Evolutionary conservation across 2,329 filamentous ascomycete species (phyloP).

Genomic region (Peltaster fructicola): DNA sequence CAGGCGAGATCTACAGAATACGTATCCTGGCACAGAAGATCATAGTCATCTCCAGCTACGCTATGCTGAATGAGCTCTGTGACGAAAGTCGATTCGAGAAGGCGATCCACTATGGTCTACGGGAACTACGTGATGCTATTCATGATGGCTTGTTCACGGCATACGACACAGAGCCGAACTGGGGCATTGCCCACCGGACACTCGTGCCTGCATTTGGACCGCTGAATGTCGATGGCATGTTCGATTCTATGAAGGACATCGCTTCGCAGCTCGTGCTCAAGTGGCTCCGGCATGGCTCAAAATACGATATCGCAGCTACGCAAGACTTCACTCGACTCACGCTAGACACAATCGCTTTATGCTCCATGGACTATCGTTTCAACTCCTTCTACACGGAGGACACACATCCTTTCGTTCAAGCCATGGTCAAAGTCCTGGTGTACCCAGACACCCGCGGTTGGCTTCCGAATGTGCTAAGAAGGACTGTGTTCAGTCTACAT

Average conservation of each 20-base stretch:
- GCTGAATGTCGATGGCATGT: conserved; percentile 50
- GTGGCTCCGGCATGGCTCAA: conserved; percentile 31
- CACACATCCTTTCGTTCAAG: conserved; percentile 50
- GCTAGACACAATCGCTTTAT: conserved; percentile 54
- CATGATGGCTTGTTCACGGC: conserved; percentile 52
- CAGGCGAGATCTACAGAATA: conserved; percentile 10
- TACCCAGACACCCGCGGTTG: too few relatives aligned
- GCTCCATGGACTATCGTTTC: conserved; percentile 55
- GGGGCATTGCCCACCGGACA: conserved; percentile 29
- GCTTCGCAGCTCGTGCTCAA: conserved; percentile 17
- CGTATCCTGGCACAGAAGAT: conserved; percentile 6
- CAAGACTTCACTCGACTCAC: conserved; percentile 58
- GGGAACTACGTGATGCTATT: conserved; percentile 40
- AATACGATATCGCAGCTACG: conserved; percentile 38
- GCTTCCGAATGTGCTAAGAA: too few relatives aligned
- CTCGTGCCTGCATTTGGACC: conserved; percentile 55
- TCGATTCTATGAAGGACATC: conserved; percentile 16
- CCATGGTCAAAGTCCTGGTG: conserved; percentile 53
- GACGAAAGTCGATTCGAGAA: conserved; percentile 38
- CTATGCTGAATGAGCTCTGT: conserved; percentile 22
- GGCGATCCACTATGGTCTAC: conserved; percentile 31
- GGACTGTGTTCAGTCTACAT: too few relatives aligned
- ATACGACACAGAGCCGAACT: conserved; percentile 21
- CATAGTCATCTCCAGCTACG: conserved; percentile 10
- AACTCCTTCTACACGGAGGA: conserved; percentile 55